A percentile compares a stretch with the other conserved stretches of the same genome.
Conservation (phyloP, 768 basidiomycete genomes). For the Auriscalpium microsporum region DNA sequence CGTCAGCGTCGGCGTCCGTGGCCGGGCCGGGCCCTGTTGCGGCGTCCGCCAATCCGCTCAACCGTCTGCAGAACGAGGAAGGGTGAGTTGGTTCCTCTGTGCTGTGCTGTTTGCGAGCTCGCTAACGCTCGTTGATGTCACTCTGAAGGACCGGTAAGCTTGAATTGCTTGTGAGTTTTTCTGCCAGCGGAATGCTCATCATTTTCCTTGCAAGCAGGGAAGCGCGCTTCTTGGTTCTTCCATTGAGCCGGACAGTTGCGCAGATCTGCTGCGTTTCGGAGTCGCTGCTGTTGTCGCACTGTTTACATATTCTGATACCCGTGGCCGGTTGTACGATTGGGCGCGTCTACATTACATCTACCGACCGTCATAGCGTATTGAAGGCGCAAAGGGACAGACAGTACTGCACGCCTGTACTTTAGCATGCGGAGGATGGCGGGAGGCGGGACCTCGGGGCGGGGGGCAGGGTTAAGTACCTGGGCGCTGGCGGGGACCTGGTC, state of each 20-base stretch:
- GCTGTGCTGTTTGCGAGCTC: no score
- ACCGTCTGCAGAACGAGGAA: conserved; percentile 77
- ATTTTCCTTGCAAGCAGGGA: conserved; percentile 21
- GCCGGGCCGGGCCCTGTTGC: conserved; percentile 29
- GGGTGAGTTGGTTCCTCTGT: conserved; percentile 26
- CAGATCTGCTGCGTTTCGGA: conserved; percentile 15
- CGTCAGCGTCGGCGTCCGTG: neutral
- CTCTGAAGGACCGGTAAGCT: conserved; percentile 10
- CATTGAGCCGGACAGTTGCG: conserved; percentile 38
- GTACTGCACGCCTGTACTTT: neutral
- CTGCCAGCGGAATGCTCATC: conserved; percentile 8
- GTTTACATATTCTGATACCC: conserved; percentile 15
- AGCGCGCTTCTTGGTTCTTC: conserved; percentile 93
- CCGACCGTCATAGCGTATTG: conserved; percentile 9
- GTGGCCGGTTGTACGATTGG: conserved; percentile 22
- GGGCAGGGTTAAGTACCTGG: neutral
- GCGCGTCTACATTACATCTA: conserved; percentile 25
- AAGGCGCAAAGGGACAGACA: neutral
- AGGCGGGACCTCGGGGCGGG: neutral
- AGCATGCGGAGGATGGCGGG: neutral
- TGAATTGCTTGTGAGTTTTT: neutral
- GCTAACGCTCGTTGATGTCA: no score
- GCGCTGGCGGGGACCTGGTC: neutral
- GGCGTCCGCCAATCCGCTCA: conserved; percentile 53
- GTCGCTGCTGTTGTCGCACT: conserved; percentile 19